Evolutionary conservation across 768 basidiomycete genomes (phyloP).

Genomic region (Suillus alpinus): DNA sequence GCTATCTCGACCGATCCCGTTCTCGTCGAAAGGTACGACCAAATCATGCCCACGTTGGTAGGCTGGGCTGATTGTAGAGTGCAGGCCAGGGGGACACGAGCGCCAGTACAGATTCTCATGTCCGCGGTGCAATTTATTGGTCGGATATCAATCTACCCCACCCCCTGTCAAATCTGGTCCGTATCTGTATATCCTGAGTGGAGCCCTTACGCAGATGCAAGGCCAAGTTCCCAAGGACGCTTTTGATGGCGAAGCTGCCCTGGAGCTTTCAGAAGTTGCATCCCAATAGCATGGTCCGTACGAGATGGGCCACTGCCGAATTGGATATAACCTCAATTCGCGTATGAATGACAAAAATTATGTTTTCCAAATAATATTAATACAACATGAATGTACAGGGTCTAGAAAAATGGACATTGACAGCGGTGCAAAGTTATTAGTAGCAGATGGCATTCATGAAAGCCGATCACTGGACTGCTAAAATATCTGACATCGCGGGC

Average conservation of each 20-base stretch:
- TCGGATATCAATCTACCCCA: constrained; percentile 73
- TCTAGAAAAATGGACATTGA: neutral
- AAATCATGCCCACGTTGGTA: constrained; percentile 4
- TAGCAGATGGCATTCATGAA: neutral
- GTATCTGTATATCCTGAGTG: constrained; percentile 77
- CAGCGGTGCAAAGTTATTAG: neutral
- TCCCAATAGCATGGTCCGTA: neutral
- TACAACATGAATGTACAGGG: neutral
- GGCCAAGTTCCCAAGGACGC: constrained; percentile 84
- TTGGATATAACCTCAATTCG: no score
- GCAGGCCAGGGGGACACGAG: constrained; percentile 67
- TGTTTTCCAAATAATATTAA: constrained; percentile 2
- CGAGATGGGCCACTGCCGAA: no score
- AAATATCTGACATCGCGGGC: neutral
- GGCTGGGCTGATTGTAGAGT: constrained; percentile 14
- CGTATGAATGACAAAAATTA: neutral
- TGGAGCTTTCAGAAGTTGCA: neutral
- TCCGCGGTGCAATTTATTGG: constrained; percentile 46
- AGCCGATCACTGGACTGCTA: neutral
- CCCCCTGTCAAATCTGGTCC: constrained; percentile 76
- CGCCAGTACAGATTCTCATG: constrained; percentile 66
- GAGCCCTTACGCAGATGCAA: constrained; percentile 85
- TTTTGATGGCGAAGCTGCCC: constrained; percentile 52
- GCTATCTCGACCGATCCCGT: constrained; percentile 66
- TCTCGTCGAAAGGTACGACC: constrained; percentile 71